Conservation (phyloP, 371 early-diverging fungal genomes). For the Rhizopus delemar region DNA sequence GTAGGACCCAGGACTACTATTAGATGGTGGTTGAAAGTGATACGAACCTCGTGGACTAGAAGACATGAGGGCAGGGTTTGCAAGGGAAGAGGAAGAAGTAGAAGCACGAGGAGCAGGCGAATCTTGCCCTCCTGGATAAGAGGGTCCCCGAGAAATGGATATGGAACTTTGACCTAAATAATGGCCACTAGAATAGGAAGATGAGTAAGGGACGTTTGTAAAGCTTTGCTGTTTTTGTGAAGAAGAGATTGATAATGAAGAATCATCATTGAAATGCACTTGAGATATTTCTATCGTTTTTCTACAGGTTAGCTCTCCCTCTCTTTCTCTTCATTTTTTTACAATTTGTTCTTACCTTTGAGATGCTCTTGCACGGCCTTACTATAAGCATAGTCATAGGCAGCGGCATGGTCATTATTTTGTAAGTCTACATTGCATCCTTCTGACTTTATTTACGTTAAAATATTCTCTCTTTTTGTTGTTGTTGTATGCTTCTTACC, state of each 20-base stretch:
- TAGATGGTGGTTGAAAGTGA: constrained; percentile 13
- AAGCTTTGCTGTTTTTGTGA: constrained; percentile 31
- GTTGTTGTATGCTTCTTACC: constrained; percentile 20
- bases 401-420: constrained; percentile 40
- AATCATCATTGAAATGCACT: constrained; percentile 39
- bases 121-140: constrained; percentile 34
- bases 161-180: constrained; percentile 24
- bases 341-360: constrained; percentile 27
- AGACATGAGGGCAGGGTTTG: neutral
- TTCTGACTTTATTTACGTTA: constrained; percentile 29
- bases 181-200: constrained; percentile 30
- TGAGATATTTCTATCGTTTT: constrained; percentile 32
- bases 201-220: constrained; percentile 36
- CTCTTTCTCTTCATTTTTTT: neutral
- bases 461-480: neutral
- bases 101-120: constrained; percentile 49
- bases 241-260: constrained; percentile 36
- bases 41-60: constrained; percentile 28
- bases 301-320: no score
- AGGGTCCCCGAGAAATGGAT: constrained; percentile 40
- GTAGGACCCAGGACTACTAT: constrained; percentile 28
- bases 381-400: constrained; percentile 51
- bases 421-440: constrained; percentile 51
- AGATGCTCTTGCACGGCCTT: constrained; percentile 44
- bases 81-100: constrained; percentile 44